Conservation (phyloP, 345 rosid species). For the Eucalyptus microcorys region DNA sequence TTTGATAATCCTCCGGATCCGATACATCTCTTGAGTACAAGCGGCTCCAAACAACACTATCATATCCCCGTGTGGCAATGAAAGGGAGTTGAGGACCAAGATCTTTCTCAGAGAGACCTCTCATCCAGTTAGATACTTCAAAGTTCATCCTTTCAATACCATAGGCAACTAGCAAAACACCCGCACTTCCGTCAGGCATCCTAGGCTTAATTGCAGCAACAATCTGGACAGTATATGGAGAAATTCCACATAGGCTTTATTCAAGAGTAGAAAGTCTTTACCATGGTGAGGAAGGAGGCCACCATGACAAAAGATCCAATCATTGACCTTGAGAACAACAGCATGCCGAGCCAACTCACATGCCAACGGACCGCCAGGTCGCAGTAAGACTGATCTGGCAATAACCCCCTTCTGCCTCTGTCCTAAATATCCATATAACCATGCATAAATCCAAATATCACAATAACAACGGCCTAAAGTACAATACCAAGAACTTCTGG, state of each 20-base stretch:
- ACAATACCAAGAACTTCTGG: not conserved
- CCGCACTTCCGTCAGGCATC: constrained; percentile 15
- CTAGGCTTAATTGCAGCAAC: not conserved
- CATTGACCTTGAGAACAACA: constrained; percentile 66
- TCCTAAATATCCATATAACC: constrained; percentile 39
- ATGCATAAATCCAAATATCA: not conserved
- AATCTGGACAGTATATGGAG: not conserved
- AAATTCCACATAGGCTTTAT: not conserved
- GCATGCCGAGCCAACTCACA: constrained; percentile 63
- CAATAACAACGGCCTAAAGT: not conserved
- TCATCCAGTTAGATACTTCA: constrained; percentile 92
- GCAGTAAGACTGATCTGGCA: constrained; percentile 68
- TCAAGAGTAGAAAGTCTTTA: not conserved
- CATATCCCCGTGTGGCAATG: constrained; percentile 67
- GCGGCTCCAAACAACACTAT: constrained; percentile 91
- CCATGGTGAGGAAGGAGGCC: constrained; percentile 97
- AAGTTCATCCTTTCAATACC: constrained; percentile 79
- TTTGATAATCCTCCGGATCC: constrained; percentile 46
- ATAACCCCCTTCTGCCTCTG: constrained; percentile 97
- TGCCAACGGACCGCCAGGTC: constrained; percentile 84
- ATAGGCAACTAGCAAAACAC: constrained; percentile 50
- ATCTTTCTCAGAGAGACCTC: constrained; percentile 32
- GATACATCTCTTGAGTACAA: constrained; percentile 65
- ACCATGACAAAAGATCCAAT: constrained; percentile 95
- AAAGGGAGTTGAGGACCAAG: constrained; percentile 45